Evolutionary conservation across 208 protist species (phyloP), one percentile per base, ranked within the genome.

Genomic region (Acanthamoeba healyi): DNA sequence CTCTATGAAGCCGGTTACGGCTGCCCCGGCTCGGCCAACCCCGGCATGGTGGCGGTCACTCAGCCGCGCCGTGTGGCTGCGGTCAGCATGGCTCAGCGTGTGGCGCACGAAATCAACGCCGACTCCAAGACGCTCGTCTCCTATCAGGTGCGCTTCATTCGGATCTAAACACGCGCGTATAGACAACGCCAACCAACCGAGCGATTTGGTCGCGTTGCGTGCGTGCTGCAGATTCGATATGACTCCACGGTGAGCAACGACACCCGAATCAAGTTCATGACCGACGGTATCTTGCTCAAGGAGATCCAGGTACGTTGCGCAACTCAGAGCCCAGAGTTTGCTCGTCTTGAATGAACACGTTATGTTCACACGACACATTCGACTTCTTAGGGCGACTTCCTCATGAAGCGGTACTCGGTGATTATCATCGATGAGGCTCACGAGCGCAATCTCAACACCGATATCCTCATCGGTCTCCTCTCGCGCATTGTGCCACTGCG

Each of bases 381-480:
- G 9, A 67, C 17, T 22, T 26, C 61, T 32, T 67, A 98, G 94
- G n/a, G 17, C 0, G 98, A 99, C 95, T 97, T 98, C 95, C 61
- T 98, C 17, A 79, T 99, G 7, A 91, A 42, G 0, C 49, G 96
- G 42, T 99, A 99, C 91, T 97, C 96, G 22, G 97, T 95, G 0
- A 96, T 99, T 61, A 96, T 99, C 26, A 72, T 99, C 29, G 98
- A 99, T 94, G 98, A 99, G 95, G 98, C 98, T 26, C 98, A 99
- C 88, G 98, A 99, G 94, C 94, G 98, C 44, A 97, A 95, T 67
- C 38, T 98, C 4, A 98, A 98, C 81, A 98, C 98, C 0, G 99
- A 99, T 96, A 98, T 99, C 49, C 96, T 99, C 22, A 98, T 99
- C 91, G 99, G 99, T 22, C 95, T 99, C 15, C 97, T 99, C 12